Conservation (phyloP, 148 eudicot genomes). For the Rhododendron ovatum region DNA sequence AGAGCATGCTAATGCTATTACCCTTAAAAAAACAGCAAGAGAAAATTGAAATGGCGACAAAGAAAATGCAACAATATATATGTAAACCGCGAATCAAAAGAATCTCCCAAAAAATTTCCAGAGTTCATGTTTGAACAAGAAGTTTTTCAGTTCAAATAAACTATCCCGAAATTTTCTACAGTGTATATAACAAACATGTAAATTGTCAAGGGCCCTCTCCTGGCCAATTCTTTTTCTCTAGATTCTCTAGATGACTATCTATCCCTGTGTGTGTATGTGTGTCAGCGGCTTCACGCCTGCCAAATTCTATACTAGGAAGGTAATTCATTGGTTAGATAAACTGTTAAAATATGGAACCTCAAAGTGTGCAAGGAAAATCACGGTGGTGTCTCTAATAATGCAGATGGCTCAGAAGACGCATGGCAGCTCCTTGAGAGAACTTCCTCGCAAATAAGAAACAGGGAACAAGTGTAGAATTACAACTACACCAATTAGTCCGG, state of each 20-base stretch:
- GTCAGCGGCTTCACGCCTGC: not conserved
- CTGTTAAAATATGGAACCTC: not conserved
- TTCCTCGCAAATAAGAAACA: conserved; percentile 90
- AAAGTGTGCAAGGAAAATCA: conserved; percentile 11
- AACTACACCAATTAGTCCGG: conserved; percentile 90
- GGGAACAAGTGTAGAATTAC: conserved; percentile 60
- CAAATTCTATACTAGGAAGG: not conserved
- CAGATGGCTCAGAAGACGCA: conserved; percentile 77
- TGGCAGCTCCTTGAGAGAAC: conserved; percentile 84
- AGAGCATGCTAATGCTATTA: too few species aligned
- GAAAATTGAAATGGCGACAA: not conserved
- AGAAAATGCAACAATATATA: not conserved
- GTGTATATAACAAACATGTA: not conserved
- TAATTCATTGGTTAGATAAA: conserved; percentile 1
- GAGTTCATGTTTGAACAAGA: not conserved
- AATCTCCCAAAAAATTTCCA: not conserved
- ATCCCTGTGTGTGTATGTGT: not conserved
- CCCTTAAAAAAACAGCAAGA: too few species aligned
- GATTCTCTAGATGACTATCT: not conserved
- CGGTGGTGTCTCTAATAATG: conserved; percentile 21
- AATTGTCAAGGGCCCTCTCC: not conserved
- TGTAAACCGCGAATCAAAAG: not conserved
- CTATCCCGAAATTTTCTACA: not conserved
- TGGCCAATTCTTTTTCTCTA: not conserved
- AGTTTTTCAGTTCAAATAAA: not conserved